These are phyloP conservation scores for Leishmania turanica DNA, from an alignment of 208 protist genomes.

Conservation along the genomic window DNA sequence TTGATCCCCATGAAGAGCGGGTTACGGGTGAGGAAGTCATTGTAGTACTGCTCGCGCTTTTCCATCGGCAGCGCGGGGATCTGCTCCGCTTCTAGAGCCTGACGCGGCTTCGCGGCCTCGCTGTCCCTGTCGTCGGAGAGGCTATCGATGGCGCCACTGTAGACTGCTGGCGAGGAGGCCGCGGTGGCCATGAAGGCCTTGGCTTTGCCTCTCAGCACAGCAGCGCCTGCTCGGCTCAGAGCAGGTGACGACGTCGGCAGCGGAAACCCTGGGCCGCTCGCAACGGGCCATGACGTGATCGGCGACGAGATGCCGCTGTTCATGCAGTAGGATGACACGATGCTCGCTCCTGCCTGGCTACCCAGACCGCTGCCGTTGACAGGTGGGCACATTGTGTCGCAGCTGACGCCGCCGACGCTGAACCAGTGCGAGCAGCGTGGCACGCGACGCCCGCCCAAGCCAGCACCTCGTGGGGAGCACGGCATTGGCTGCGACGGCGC, in stretches of 20 bases:
- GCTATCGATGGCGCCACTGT: neutral
- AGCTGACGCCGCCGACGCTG: constrained; percentile 39
- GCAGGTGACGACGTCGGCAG: neutral
- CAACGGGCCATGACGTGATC: neutral
- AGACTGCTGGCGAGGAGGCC: neutral
- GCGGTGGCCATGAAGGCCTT: neutral
- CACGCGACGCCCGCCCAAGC: constrained; percentile 20
- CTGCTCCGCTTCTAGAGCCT: neutral
- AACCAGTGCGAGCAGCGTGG: constrained; percentile 66
- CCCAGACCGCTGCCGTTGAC: neutral
- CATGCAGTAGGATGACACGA: constrained; percentile 10
- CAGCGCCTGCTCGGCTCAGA: neutral
- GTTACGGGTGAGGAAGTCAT: constrained; percentile 23
- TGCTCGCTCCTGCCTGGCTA: neutral
- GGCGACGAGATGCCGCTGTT: constrained; percentile 18
- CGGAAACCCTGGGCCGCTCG: neutral
- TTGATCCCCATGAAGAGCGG: constrained; percentile 55
- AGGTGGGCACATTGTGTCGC: constrained; percentile 12
- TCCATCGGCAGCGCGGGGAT: constrained; percentile 29
- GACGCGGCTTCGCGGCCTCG: neutral
- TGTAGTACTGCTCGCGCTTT: constrained; percentile 38
- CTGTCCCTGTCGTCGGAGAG: neutral
- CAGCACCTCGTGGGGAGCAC: neutral
- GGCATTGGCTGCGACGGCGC: neutral
- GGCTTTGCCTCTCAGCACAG: neutral